phyloP scores from a whole-genome alignment of 2,329 filamentous ascomycete genomes.

The Metarhizium brunneum region DNA sequence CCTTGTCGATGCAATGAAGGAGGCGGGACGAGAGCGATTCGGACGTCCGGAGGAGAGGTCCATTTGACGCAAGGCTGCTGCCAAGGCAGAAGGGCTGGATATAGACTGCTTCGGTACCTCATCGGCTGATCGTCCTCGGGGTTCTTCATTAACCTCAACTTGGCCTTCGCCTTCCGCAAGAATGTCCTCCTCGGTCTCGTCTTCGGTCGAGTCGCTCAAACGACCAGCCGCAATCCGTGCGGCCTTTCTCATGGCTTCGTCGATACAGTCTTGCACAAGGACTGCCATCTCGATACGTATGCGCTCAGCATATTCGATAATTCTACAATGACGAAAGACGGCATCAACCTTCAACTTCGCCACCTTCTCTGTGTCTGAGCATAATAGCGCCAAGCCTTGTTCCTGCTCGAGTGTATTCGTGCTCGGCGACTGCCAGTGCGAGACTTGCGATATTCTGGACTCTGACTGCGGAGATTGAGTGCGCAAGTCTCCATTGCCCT shows the following conservation, averaged over 20 bases:
- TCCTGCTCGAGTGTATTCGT: slow-evolving; percentile 88
- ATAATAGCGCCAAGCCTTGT: slow-evolving; percentile 78
- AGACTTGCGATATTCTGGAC: slow-evolving; percentile 83
- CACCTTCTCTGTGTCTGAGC: slow-evolving; percentile 77
- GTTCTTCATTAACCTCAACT: slow-evolving; percentile 6
- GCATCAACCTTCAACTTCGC: slow-evolving; percentile 87
- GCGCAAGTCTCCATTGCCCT: slow-evolving; percentile 63
- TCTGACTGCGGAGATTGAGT: slow-evolving; percentile 96
- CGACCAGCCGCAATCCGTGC: slow-evolving; percentile 79
- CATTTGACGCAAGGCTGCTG: slow-evolving; percentile 40
- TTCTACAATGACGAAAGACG: slow-evolving; percentile 80
- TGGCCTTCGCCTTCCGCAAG: slow-evolving; percentile 9
- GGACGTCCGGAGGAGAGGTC: slow-evolving; percentile 20
- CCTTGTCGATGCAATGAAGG: slow-evolving; percentile 59
- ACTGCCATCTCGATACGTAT: slow-evolving; percentile 91
- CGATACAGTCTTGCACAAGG: slow-evolving; percentile 90
- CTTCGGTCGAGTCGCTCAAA: slow-evolving; percentile 65
- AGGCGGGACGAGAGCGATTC: slow-evolving; percentile 38
- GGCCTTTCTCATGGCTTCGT: slow-evolving; percentile 83
- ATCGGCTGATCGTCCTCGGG: slow-evolving; percentile 9
- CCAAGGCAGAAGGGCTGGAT: slow-evolving; percentile 41
- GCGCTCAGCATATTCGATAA: slow-evolving; percentile 91
- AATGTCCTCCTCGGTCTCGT: slow-evolving; percentile 35
- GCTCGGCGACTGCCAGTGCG: slow-evolving; percentile 94
- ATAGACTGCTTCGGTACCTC: slow-evolving; percentile 11